phyloP scores from a whole-genome alignment of 495 filamentous ascomycete species.

The Aspergillus bridgeri region DNA sequence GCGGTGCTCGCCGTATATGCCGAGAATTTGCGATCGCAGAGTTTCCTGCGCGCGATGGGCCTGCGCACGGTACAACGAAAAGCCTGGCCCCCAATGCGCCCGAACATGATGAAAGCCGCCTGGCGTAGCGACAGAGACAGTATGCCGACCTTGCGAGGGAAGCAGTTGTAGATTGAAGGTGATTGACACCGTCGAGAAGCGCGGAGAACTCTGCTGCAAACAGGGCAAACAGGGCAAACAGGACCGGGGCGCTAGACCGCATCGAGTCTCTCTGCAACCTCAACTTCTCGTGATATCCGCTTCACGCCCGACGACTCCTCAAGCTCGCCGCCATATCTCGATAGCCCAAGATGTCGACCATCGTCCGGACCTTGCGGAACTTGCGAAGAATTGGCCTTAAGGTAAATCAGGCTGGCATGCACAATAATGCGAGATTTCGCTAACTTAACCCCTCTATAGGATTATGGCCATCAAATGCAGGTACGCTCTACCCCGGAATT shows the following conservation, averaged over 20 bases:
- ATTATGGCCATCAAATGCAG: constrained; percentile 88
- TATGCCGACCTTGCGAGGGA: neutral
- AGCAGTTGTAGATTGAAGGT: neutral
- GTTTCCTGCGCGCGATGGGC: constrained; percentile 28
- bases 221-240: constrained; percentile 45
- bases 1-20: constrained; percentile 25
- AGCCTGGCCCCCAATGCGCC: constrained; percentile 38
- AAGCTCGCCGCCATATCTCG: constrained; percentile 21
- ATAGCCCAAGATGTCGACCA: constrained; percentile 82
- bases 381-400: constrained; percentile 82
- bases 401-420: constrained; percentile 47
- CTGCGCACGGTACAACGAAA: constrained; percentile 34
- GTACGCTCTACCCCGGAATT: constrained; percentile 47
- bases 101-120: constrained; percentile 29
- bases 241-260: constrained; percentile 21
- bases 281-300: constrained; percentile 7
- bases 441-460: constrained; percentile 50
- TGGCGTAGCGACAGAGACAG: neutral
- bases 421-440: constrained; percentile 8
- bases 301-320: constrained; percentile 16
- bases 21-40: constrained; percentile 42
- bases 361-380: constrained; percentile 81
- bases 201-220: constrained; percentile 8
- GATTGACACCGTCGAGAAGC: neutral
- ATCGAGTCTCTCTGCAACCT: constrained; percentile 18